Conservation (phyloP, 2,329 filamentous ascomycete species). For the Aureobasidium namibiae region DNA sequence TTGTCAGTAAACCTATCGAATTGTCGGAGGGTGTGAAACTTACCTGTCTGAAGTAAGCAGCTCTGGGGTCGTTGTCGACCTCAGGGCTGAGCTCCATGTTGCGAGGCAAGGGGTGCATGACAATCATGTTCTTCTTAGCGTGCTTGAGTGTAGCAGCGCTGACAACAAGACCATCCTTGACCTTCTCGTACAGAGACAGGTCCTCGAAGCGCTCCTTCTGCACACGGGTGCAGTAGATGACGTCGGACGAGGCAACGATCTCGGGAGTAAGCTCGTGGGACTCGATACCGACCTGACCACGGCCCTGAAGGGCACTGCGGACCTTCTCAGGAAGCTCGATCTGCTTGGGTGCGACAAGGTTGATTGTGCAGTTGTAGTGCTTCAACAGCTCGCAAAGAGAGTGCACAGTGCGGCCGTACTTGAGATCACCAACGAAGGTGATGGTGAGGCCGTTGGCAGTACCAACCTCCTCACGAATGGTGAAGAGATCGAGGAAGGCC, state of each 20-base stretch:
- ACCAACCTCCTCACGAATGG: conserved; percentile 93
- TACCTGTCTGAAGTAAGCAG: conserved; percentile 98
- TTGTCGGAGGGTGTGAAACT: conserved; percentile 34
- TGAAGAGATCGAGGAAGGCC: conserved; percentile 95
- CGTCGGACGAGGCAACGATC: conserved; percentile 77
- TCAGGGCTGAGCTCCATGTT: conserved; percentile 92
- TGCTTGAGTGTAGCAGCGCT: conserved; percentile 84
- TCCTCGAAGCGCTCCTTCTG: conserved; percentile 94
- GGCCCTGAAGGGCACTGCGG: conserved; percentile 59
- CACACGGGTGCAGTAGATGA: conserved; percentile 93
- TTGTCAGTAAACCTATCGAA: conserved; percentile 33
- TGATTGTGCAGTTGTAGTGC: conserved; percentile 90
- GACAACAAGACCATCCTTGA: conserved; percentile 83
- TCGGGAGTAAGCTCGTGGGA: conserved; percentile 74
- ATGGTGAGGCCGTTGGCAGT: conserved; percentile 93
- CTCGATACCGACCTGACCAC: conserved; percentile 70
- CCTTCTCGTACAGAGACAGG: conserved; percentile 68
- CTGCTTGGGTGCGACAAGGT: conserved; percentile 77
- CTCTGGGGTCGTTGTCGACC: conserved; percentile 93
- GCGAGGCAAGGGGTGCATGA: conserved; percentile 90
- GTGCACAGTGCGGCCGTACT: conserved; percentile 90
- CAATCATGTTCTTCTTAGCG: conserved; percentile 86
- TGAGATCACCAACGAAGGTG: conserved; percentile 88
- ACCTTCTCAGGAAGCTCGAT: conserved; percentile 71
- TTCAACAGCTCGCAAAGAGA: conserved; percentile 87